These are phyloP conservation scores for Priceomyces melissophilus DNA, from an alignment of 805 yeast species.

Conservation along the genomic window DNA sequence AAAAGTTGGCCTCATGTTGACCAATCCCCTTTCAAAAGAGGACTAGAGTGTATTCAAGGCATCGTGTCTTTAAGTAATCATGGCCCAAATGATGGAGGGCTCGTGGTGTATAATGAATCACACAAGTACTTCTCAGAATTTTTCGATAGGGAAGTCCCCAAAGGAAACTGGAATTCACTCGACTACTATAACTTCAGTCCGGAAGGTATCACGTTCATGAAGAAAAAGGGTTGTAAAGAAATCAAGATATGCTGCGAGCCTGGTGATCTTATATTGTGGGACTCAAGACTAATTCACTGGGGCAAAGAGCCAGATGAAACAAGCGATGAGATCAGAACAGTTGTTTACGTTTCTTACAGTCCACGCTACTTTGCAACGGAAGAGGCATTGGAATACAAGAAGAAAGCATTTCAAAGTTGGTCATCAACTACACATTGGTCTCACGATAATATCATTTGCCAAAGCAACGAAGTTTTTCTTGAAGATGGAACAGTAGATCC, in stretches of 20 bases:
- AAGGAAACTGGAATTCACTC: constrained; percentile 15
- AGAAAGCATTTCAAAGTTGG: constrained; percentile 19
- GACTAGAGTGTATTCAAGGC: constrained; percentile 30
- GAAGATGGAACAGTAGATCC: constrained; percentile 20
- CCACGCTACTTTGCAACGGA: constrained; percentile 3
- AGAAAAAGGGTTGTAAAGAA: constrained; percentile 21
- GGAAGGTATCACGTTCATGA: constrained; percentile 23
- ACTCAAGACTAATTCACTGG: constrained; percentile 28
- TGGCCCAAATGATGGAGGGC: constrained; percentile 27
- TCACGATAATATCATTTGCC: constrained; percentile 4
- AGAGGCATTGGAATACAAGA: constrained; percentile 17
- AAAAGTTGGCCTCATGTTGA: constrained; percentile 32
- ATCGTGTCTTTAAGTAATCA: constrained; percentile 23
- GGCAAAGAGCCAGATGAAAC: constrained; percentile 23
- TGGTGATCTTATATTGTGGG: constrained; percentile 34
- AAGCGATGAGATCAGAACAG: constrained; percentile 15
- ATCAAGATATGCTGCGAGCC: constrained; percentile 25
- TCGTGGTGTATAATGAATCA: constrained; percentile 24
- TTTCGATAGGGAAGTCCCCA: constrained; percentile 17
- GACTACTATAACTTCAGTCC: constrained; percentile 16
- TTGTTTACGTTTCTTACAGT: constrained; percentile 3
- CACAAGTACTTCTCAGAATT: constrained; percentile 18
- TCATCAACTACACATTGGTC: constrained; percentile 23
- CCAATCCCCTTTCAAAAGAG: constrained; percentile 26
- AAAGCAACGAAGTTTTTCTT: constrained; percentile 11